Evolutionary conservation across 2,329 filamentous ascomycete species (phyloP).

Genomic region (Ophiocordyceps camponoti-floridani): DNA sequence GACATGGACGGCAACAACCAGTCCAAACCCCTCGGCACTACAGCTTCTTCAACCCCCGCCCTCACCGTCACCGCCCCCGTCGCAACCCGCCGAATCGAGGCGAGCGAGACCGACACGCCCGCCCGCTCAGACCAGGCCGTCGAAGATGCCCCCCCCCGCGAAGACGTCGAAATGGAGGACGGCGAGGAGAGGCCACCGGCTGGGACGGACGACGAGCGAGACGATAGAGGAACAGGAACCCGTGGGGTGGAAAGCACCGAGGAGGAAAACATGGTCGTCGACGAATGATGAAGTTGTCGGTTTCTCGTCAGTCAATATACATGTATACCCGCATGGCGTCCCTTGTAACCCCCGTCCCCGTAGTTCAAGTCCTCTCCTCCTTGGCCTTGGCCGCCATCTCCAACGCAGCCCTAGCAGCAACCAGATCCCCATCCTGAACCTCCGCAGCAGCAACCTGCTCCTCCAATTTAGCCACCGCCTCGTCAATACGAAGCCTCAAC

Average conservation of each 20-base stretch:
- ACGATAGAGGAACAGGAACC: slow-evolving; percentile 13
- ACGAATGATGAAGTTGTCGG: background rate
- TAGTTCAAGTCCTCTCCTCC: slow-evolving; percentile 8
- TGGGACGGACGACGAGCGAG: slow-evolving; percentile 19
- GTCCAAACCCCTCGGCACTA: slow-evolving; percentile 5
- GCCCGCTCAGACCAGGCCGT: slow-evolving; percentile 9
- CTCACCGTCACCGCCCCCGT: too few species aligned
- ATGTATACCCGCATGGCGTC: background rate
- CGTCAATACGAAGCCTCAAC: slow-evolving; percentile 51
- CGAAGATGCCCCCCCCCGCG: slow-evolving; percentile 25
- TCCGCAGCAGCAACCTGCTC: slow-evolving; percentile 52
- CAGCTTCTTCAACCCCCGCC: too few species aligned
- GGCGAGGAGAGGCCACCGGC: slow-evolving; percentile 14
- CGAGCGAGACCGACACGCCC: slow-evolving; percentile 13
- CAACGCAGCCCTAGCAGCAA: slow-evolving; percentile 37
- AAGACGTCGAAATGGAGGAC: slow-evolving; percentile 44
- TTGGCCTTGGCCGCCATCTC: slow-evolving; percentile 32
- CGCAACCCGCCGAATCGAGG: slow-evolving; percentile 16
- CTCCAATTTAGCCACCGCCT: slow-evolving; percentile 57
- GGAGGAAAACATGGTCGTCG: background rate
- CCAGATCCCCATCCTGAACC: slow-evolving; percentile 23
- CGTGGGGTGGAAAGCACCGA: background rate
- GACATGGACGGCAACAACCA: slow-evolving; percentile 21
- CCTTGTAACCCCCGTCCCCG: slow-evolving; percentile 10
- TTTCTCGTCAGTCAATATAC: background rate